Conservation (phyloP, 208 protist species). For the Leishmania tropica region DNA sequence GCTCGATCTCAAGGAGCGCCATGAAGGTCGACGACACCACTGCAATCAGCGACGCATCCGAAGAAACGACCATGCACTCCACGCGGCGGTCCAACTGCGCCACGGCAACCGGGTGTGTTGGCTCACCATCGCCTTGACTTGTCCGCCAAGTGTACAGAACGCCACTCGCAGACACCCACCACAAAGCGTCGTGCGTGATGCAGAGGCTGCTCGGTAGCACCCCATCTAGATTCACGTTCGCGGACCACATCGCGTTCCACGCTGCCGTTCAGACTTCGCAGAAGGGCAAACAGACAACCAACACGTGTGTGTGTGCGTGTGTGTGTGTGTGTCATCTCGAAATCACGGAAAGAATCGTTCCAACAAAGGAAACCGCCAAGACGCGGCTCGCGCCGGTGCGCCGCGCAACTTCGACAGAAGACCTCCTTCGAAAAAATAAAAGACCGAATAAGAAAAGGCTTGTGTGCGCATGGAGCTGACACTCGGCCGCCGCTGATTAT, state of each 20-base stretch:
- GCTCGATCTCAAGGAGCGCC: background rate
- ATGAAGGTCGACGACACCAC: slow-evolving; percentile 5
- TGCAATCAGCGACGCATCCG: background rate
- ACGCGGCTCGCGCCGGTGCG: background rate
- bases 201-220: slow-evolving; percentile 23
- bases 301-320: background rate
- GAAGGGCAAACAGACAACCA: background rate
- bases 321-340: too few species aligned
- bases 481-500: background rate
- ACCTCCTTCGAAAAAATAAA: background rate
- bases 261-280: background rate
- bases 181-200: slow-evolving; percentile 20
- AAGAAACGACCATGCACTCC: slow-evolving; percentile 9
- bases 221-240: slow-evolving; percentile 15
- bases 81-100: slow-evolving; percentile 25
- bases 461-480: background rate
- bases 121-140: background rate
- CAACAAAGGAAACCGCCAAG: background rate
- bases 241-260: slow-evolving; percentile 13
- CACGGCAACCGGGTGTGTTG: slow-evolving; percentile 14
- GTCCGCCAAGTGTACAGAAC: slow-evolving; percentile 27
- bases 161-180: slow-evolving; percentile 25
- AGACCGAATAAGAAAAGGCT: background rate
- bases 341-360: background rate
- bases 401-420: background rate